Base-by-base conservation (phyloP, 2,329 filamentous ascomycete species). In the Cladosporium velox region DNA sequence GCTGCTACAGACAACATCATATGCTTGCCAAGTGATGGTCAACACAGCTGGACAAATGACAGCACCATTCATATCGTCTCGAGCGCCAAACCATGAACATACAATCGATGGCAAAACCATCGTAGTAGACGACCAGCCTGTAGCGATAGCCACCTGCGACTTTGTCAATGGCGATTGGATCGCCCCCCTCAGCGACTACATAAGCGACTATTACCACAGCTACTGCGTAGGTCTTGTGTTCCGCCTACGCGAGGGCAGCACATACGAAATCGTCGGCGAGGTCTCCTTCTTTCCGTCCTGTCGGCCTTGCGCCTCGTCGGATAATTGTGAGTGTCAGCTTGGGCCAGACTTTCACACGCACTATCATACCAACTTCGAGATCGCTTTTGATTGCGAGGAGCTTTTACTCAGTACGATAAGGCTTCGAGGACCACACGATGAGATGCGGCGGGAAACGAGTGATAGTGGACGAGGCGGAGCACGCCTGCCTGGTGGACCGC, bases 121-220 rank as follows among this genome's bases (percentile, higher is more conserved):
- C 10, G 41, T 51, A 6, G 18, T 24, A 14, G 5, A 51, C 10
- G 6, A 24, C 18, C 41, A 15, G 10, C 41, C 59, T 1, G 59
- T 60, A 32, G 59, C 41, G 15, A 21, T 52, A 32, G 18, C 59
- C 6, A 61, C 44, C 21, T 51, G 59, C 30, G 28, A 51, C 1
- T 30, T 51, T 11, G 44, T 26, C 14, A 32, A n/a, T 3, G 44
- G 59, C 47, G 59, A 61, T 28, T 61, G 41, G 59, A 51, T 61
- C 12, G 59, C 24, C 18, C 18, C 59, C 38, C 32, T 51, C 2
- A 24, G 26, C 26, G 12, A 51, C 41, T 61, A 51, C 7, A 18
- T 18, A 21, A 44, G 57, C 24, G 35, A 41, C 15, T 54, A 54
- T 26, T 54, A 54, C 51, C 30, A 28, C 35, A 44, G 15, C 26